Percentiles rank a stretch among this genome's conserved stretches.
Conservation (phyloP, 2,329 filamentous ascomycete genomes). For the Claviceps sp. region DNA sequence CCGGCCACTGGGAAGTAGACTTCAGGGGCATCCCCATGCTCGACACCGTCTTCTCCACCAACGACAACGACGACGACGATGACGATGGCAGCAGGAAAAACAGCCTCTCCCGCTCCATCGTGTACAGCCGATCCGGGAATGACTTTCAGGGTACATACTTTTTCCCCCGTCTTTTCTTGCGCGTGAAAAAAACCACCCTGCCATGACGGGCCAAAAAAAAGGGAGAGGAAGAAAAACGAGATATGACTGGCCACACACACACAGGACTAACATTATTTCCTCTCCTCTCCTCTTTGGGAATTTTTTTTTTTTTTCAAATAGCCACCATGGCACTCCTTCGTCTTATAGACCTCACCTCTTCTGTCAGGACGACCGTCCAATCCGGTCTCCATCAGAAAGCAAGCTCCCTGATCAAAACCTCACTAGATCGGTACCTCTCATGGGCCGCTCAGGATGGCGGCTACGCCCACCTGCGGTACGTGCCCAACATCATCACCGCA, state of each 20-base stretch:
- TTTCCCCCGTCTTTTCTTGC: background rate
- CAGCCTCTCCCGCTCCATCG: conserved; percentile 18
- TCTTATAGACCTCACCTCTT: conserved; percentile 26
- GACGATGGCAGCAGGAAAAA: conserved; percentile 3
- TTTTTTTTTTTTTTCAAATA: conserved; percentile 6
- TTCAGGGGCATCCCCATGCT: conserved; percentile 27
- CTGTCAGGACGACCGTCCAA: conserved; percentile 22
- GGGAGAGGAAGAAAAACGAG: background rate
- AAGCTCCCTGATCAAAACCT: conserved; percentile 19
- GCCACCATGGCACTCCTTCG: conserved; percentile 25
- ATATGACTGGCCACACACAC: background rate
- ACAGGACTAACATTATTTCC: background rate
- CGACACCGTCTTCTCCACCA: conserved; percentile 21
- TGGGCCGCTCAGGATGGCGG: conserved; percentile 30
- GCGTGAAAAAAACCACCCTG: too few relatives aligned
- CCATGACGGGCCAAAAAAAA: background rate
- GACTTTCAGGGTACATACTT: conserved; percentile 23
- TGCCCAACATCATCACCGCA: conserved; percentile 27
- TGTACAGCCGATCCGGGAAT: conserved; percentile 23
- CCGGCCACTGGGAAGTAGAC: conserved; percentile 26
- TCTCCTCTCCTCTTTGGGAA: too few relatives aligned
- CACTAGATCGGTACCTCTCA: conserved; percentile 21
- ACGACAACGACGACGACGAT: conserved; percentile 5
- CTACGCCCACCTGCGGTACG: conserved; percentile 19
- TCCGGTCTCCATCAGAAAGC: conserved; percentile 20